A percentile compares a stretch with the other conserved stretches of the same genome.
These are phyloP conservation scores for Cochlearia excelsa DNA, from an alignment of 345 rosid genomes.

Conservation along the genomic window DNA sequence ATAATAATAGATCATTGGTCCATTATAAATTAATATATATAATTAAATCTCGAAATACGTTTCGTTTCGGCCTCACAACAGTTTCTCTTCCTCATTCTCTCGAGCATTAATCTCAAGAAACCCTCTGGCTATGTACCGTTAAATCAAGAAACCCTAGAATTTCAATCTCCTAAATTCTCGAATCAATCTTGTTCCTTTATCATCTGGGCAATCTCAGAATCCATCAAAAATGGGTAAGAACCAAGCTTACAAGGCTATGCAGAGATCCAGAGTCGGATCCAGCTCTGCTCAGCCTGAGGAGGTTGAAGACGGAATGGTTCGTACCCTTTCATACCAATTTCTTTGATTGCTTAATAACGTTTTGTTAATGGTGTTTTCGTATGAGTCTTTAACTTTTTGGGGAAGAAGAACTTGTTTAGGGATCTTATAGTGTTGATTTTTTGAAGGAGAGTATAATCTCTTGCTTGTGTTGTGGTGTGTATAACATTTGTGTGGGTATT, in stretches of 20 bases:
- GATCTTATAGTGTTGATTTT: constrained; percentile 2
- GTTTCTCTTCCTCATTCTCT: too few species aligned
- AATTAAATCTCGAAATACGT: too few species aligned
- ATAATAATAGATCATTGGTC: too few species aligned
- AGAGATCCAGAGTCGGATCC: constrained; percentile 83
- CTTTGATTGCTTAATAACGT: too few species aligned
- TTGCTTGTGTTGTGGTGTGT: too few species aligned
- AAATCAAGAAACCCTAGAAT: too few species aligned
- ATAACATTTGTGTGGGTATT: too few species aligned
- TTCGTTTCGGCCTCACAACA: too few species aligned
- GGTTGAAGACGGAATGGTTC: constrained; percentile 98
- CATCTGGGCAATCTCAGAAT: constrained; percentile 3
- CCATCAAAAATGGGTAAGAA: constrained; percentile 78
- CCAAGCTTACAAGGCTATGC: constrained; percentile 99
- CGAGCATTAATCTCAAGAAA: too few species aligned
- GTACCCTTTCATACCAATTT: constrained; percentile 69
- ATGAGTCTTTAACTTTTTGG: not conserved
- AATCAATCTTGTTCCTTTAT: constrained; percentile 1
- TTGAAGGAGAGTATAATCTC: not conserved
- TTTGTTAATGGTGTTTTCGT: not conserved
- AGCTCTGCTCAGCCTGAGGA: constrained; percentile 81
- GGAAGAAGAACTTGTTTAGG: constrained; percentile 9
- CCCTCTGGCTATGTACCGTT: too few species aligned
- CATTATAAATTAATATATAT: too few species aligned
- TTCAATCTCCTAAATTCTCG: too few species aligned